Base-by-base conservation (phyloP, 2,329 filamentous ascomycete species). In the Furcasterigmium furcatum region DNA sequence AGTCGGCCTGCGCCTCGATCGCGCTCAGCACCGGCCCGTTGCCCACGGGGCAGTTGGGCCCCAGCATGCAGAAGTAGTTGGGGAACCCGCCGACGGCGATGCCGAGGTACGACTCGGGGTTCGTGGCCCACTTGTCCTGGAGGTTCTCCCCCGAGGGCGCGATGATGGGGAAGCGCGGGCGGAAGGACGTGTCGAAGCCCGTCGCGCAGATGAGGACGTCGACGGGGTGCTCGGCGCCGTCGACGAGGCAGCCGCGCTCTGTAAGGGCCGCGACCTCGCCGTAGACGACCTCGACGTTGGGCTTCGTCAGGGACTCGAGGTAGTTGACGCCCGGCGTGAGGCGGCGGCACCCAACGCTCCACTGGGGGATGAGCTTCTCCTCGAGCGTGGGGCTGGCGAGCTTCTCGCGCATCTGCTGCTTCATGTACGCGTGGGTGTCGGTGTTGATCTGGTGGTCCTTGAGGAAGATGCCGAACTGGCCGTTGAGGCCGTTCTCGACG, bases 1-100 rank as follows among this genome's bases (percentile, higher is more conserved):
- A 77, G 51, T 78, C 73, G 4, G 68, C 70, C 47, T 74, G 66
- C 43, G 65, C 62, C 51, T 77, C 71, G 45, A 73, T 70, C 4
- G 67, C 69, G 3, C 60, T 65, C 4, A 74, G 58, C 0, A 72
- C 63, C 19, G 58, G 56, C 13, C 68, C 64, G 49, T 68, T 67
- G 19, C 61, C 64, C 18, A 71, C 61, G 0, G 64, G 64, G 27
- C 59, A 65, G 47, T 69, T 70, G 8, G 69, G 69, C 0, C 69
- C 70, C 16, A 69, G 55, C 43, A 68, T 58, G n/a, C 67, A 55
- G 35, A 58, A 55, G 35, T 57, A 61, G 40, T 60, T 62, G 4
- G 58, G 59, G 25, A 61, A 57, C 2, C 52, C 46, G 14, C 58
- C 51, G 10, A 52, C 54, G 24, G 54, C 54, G 29, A 62, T 53